A percentile compares a stretch with the other conserved stretches of the same genome.
phyloP scores from a whole-genome alignment of 2,329 filamentous ascomycete species.

The Aspergillus flavus region DNA sequence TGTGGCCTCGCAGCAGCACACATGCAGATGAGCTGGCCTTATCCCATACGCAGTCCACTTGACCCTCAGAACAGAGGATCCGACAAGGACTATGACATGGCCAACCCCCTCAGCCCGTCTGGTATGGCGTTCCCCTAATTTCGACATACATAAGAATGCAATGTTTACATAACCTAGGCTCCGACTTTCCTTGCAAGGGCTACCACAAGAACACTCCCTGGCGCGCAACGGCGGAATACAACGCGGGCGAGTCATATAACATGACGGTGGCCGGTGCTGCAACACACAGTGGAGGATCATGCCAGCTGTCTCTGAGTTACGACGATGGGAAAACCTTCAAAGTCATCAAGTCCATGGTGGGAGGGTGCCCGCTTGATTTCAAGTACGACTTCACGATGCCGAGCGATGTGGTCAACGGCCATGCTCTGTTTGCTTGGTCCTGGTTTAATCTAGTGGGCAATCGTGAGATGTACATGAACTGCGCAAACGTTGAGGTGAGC shows the following conservation, averaged over 20 bases:
- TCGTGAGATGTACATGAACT: constrained; percentile 82
- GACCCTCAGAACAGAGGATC: constrained; percentile 43
- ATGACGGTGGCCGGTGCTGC: constrained; percentile 64
- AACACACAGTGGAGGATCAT: constrained; percentile 68
- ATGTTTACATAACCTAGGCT: constrained; percentile 32
- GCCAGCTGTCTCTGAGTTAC: constrained; percentile 72
- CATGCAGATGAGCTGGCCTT: constrained; percentile 56
- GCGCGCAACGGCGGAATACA: constrained; percentile 59
- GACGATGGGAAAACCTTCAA: constrained; percentile 69
- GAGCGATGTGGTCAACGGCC: constrained; percentile 56
- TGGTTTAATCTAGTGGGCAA: constrained; percentile 74
- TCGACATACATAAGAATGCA: too few species aligned
- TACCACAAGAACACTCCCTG: constrained; percentile 53
- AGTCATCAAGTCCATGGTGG: constrained; percentile 63
- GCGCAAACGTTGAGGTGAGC: constrained; percentile 65
- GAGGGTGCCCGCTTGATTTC: constrained; percentile 51
- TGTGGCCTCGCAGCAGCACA: constrained; percentile 34
- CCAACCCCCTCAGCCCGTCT: constrained; percentile 58
- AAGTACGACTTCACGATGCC: constrained; percentile 67
- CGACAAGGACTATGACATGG: constrained; percentile 68
- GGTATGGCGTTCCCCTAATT: constrained; percentile 27
- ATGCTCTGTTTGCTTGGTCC: constrained; percentile 70
- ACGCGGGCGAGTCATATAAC: constrained; percentile 62
- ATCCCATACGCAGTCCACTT: constrained; percentile 50
- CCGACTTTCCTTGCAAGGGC: constrained; percentile 74